Evolutionary conservation across 2,329 filamentous ascomycete species (phyloP).

Genomic region (Pseudogymnoascus sp.): DNA sequence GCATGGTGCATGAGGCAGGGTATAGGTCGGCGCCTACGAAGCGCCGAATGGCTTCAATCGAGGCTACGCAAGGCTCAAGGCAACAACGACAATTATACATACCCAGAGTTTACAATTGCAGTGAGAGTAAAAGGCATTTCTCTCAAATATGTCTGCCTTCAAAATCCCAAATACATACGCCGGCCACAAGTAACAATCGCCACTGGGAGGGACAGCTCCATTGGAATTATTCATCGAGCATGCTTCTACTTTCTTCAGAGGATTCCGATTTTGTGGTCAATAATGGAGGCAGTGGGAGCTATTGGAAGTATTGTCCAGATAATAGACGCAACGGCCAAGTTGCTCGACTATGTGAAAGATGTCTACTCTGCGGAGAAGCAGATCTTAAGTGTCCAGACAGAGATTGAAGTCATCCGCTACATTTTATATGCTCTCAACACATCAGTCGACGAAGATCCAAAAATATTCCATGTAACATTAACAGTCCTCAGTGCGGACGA

Average conservation of each 20-base stretch:
- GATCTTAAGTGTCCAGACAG: not conserved
- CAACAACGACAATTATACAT: not conserved
- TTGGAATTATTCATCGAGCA: not conserved
- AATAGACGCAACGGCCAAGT: not conserved
- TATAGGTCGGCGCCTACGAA: not conserved
- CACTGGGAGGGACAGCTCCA: not conserved
- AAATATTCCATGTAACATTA: not conserved
- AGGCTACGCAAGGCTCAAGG: not conserved
- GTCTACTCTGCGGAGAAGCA: not conserved
- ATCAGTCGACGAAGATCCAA: not conserved
- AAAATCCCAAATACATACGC: not conserved
- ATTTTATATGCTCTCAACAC: not conserved
- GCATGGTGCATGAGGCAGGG: not conserved
- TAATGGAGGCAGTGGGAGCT: not conserved
- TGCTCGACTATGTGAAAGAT: not conserved
- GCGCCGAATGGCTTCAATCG: not conserved
- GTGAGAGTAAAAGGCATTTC: not conserved
- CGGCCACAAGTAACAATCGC: not conserved
- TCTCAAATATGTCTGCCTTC: not conserved
- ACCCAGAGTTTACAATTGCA: not conserved
- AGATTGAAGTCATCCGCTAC: not conserved
- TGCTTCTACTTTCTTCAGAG: not conserved
- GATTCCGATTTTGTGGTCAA: not conserved
- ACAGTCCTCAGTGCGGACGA: not conserved
- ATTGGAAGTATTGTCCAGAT: not conserved